phyloP scores from a whole-genome alignment of 1,284 basidiomycete species.

The Apiotrichum akiyoshidainum region DNA sequence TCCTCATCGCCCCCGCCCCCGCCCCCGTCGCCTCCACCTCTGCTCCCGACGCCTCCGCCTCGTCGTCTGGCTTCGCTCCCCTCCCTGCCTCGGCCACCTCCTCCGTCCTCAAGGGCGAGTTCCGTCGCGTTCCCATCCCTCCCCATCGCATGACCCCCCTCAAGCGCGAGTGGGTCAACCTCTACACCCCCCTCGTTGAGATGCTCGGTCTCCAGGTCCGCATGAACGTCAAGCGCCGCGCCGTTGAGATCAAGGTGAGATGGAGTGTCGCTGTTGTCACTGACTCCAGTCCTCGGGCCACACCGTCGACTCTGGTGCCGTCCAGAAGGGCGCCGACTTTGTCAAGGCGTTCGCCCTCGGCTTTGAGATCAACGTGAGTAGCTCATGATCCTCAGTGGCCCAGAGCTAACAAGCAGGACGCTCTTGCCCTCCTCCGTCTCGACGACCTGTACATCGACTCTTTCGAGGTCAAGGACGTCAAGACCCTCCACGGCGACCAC shows the following conservation, averaged over 20 bases:
- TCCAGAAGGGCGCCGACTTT: conserved; percentile 98
- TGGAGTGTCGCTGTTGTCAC: background rate
- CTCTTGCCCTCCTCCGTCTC: conserved; percentile 87
- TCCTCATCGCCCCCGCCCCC: conserved; percentile 26
- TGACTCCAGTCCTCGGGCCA: conserved; percentile 78
- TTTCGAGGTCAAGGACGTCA: conserved; percentile 98
- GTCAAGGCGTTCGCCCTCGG: conserved; percentile 92
- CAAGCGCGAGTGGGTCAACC: conserved; percentile 95
- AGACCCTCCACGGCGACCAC: conserved; percentile 95
- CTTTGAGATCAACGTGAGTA: conserved; percentile 81
- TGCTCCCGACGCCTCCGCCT: conserved; percentile 14
- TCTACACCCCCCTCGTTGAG: conserved; percentile 94
- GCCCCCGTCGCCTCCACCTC: conserved; percentile 3
- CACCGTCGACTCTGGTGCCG: conserved; percentile 82
- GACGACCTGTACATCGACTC: conserved; percentile 98
- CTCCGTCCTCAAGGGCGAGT: conserved; percentile 64
- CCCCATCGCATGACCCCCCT: conserved; percentile 96
- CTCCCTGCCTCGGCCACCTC: conserved; percentile 33
- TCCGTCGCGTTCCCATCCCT: conserved; percentile 79
- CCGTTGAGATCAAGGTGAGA: conserved; percentile 84
- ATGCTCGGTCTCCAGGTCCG: conserved; percentile 89
- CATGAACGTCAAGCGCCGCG: conserved; percentile 87
- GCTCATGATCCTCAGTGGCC: background rate
- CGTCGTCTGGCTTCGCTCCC: conserved; percentile 42
- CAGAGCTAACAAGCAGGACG: conserved; percentile 61